Percentiles rank a stretch among this genome's conserved stretches.
Conservation (phyloP, 208 protist genomes). For the Eutreptiella sp. region DNA sequence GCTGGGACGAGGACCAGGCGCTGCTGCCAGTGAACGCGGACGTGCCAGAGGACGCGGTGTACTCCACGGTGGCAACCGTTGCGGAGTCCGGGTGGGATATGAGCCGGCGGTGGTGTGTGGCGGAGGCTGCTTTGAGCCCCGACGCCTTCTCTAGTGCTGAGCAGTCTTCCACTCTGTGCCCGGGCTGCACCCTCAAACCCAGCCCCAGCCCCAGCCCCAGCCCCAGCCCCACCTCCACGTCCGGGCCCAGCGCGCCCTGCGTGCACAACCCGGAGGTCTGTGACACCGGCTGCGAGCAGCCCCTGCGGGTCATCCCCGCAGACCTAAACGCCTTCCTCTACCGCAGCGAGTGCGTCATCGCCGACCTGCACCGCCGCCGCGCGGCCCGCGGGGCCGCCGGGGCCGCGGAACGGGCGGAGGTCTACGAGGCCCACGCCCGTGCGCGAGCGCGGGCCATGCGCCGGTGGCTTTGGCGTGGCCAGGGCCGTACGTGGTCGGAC, state of each 20-base stretch:
- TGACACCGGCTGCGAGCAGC: too few relatives aligned
- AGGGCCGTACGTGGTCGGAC: too few relatives aligned
- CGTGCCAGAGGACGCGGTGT: not conserved
- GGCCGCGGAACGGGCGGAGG: too few relatives aligned
- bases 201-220: too few relatives aligned
- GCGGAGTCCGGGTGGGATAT: constrained; percentile 38
- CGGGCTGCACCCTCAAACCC: too few relatives aligned
- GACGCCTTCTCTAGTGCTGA: too few relatives aligned
- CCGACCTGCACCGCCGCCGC: not conserved
- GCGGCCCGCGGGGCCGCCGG: not conserved
- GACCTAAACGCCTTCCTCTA: constrained; percentile 43
- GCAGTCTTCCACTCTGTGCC: too few relatives aligned
- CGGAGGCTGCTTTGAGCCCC: too few relatives aligned
- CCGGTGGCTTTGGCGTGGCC: too few relatives aligned
- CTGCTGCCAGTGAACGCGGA: constrained; percentile 5
- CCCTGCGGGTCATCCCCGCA: constrained; percentile 44
- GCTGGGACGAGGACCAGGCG: constrained; percentile 31
- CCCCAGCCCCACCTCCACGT: too few relatives aligned
- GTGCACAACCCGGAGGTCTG: constrained; percentile 25
- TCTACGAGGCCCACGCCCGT: too few relatives aligned
- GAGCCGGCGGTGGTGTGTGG: constrained; percentile 25
- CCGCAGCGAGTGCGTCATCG: constrained; percentile 19
- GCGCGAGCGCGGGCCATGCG: too few relatives aligned
- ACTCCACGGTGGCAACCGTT: constrained; percentile 4
- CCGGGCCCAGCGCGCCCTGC: constrained; percentile 1